Evolutionary conservation across 2,329 filamentous ascomycete genomes (phyloP), one percentile per base, ranked within the genome.

Genomic region (Waltergamsia citrina): DNA sequence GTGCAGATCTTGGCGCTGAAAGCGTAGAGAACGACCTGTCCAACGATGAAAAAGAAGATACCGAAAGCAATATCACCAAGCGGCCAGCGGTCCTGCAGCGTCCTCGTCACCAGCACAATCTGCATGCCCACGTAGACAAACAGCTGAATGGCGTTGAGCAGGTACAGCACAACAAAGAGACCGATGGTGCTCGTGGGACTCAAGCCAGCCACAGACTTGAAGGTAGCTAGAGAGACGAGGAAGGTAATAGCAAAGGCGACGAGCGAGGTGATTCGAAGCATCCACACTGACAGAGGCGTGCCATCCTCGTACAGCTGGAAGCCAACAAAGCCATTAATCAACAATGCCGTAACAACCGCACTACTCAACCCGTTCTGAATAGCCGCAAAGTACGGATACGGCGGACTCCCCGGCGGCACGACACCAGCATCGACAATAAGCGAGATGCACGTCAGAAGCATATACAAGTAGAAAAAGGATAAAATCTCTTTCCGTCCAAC

Each of bases 281-380:
- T 77, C 92, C 92, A 98, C 28, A 98, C 80, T 0, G 88, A 95
- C 26, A 96, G 66, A 3, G 82, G 81, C 2, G 92, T 98, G 33
- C 92, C 92, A 50, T 98, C 92, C 60, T 98, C 92, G 57, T 98
- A 98, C 10, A 98, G 69, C 60, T 96, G 92, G 60, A 98, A 98
- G 22, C 92, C 92, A 35, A 98, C 90, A 52, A 98, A 98, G 28
- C 92, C 92, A 57, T 96, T 96, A 67, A 98, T 88, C 48, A 96
- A 66, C 36, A 98, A 68, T 55, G 83, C 93, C 18, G 86, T 90
- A 54, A 92, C 81, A 19, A 94, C 71, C 1, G 92, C 85, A 23
- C 86, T 94, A 16, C 79, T 68, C 34, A 98, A 67, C 11, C 90
- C 92, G 42, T 81, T 81, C 51, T 98, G 92, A 6, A 82, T 75